These are phyloP conservation scores for Starmera caribaea DNA, from an alignment of 805 yeast species.

Conservation along the genomic window DNA sequence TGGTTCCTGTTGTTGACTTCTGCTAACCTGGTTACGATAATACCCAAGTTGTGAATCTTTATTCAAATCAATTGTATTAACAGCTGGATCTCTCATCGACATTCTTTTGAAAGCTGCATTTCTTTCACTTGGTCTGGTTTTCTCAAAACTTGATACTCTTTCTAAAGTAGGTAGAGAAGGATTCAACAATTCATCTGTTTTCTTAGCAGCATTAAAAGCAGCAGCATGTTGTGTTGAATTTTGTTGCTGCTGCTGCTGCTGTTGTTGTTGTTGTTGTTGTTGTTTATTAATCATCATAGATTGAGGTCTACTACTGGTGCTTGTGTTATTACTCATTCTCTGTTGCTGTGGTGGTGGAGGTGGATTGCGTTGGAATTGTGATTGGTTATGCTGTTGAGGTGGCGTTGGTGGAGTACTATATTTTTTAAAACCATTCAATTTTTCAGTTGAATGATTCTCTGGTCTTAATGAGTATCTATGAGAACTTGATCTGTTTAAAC, in stretches of 20 bases:
- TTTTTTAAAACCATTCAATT: too few species aligned
- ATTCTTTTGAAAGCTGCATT: constrained; percentile 28
- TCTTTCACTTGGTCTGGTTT: constrained; percentile 23
- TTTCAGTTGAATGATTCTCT: neutral
- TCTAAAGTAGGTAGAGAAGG: constrained; percentile 16
- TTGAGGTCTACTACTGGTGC: constrained; percentile 12
- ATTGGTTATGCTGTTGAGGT: neutral
- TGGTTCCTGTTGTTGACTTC: constrained; percentile 11
- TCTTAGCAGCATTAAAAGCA: constrained; percentile 41
- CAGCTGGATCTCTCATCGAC: constrained; percentile 24
- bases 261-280: constrained; percentile 3
- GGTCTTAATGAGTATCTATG: constrained; percentile 22
- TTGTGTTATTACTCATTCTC: constrained; percentile 6
- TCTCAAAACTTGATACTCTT: constrained; percentile 46
- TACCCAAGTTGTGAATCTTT: constrained; percentile 17
- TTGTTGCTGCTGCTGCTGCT: neutral
- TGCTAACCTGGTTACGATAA: constrained; percentile 6
- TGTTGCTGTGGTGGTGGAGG: constrained; percentile 3
- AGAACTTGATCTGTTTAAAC: constrained; percentile 14
- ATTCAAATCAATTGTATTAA: constrained; percentile 6
- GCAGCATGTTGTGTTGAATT: constrained; percentile 10
- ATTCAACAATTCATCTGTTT: constrained; percentile 26
- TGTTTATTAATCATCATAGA: constrained; percentile 9
- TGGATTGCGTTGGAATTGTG: constrained; percentile 6
- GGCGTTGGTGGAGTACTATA: neutral